Evolutionary conservation across 108 stramenopile genomes (phyloP), one percentile per base, ranked within the genome.

Genomic region (Stephanodiscus minutulus): DNA sequence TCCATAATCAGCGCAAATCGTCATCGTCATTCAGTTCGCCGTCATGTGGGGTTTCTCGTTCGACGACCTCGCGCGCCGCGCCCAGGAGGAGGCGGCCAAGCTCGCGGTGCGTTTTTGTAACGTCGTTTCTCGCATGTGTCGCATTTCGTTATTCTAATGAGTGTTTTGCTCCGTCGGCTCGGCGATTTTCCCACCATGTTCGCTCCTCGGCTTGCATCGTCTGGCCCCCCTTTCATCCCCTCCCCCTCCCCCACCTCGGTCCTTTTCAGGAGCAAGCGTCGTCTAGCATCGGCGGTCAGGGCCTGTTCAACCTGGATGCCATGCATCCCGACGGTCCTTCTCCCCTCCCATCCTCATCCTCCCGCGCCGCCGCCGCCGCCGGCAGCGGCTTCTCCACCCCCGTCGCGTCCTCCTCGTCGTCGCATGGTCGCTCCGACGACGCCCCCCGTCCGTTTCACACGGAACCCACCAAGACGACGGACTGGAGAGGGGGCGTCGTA

Each of bases 21-120:
- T 4, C 31, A 33, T 33, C 31, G 31, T 33, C 5, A 33, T 4
- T 33, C 2, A 33, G 5, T 4, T 33, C 5, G n/a, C n/a, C 17
- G 77, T n/a, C 68, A 91, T 91, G 90, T 91, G 90, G 90, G 87
- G 86, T 47, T 72, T 64, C 24, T 77, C 86, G 25, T 88, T 92
- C 52, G 74, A 82, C 25, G 86, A 90, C 31, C 58, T 92, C 63
- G 91, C 91, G 12, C 85, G 83, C 50, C 76, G 83, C 29, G 91
- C 89, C 9, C 78, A 86, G 72, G 87, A 89, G 68, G 77, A 85
- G 79, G 84, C 86, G 58, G 82, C 87, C 43, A 79, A 48, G 44
- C 46, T 85, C 58, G 77, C 81, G 77, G 81, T 79, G 69, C 68
- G 77, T 72, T 70, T 18, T 60, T 44, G 7, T 41, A 9, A 1